A percentile compares a stretch with the other conserved stretches of the same genome.
These are phyloP conservation scores for Aspergillus mulundensis DNA, from an alignment of 495 filamentous ascomycete genomes.

Conservation along the genomic window DNA sequence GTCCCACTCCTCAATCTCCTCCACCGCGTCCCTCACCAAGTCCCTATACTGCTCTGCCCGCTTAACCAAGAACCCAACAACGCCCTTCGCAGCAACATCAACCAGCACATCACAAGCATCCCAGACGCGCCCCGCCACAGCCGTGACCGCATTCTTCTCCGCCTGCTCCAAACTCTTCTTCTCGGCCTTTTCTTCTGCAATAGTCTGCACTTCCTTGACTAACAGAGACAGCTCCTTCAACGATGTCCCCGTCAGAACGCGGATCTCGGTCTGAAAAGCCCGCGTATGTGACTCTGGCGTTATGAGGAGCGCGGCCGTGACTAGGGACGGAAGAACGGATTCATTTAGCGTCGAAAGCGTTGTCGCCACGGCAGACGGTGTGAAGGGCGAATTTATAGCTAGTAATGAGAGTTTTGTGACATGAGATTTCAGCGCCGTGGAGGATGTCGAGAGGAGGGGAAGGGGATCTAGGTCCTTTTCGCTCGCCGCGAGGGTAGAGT, in stretches of 20 bases:
- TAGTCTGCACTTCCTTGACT: conserved; percentile 29
- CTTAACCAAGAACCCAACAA: conserved; percentile 56
- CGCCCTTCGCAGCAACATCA: conserved; percentile 56
- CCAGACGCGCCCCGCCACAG: conserved; percentile 49
- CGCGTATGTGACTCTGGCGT: conserved; percentile 53
- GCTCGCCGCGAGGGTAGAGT: neutral
- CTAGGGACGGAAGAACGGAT: conserved; percentile 64
- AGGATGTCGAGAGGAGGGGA: conserved; percentile 59
- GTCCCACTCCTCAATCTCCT: conserved; percentile 82
- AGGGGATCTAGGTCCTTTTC: conserved; percentile 42
- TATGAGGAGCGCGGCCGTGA: conserved; percentile 64
- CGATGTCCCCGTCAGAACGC: conserved; percentile 26
- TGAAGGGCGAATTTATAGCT: conserved; percentile 79
- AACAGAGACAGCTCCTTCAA: conserved; percentile 39
- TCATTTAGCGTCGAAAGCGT: conserved; percentile 63
- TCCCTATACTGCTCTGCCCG: conserved; percentile 65
- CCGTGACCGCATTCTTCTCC: conserved; percentile 37
- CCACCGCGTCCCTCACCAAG: conserved; percentile 71
- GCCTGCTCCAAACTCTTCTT: conserved; percentile 23
- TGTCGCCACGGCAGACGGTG: conserved; percentile 63
- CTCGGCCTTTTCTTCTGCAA: conserved; percentile 25
- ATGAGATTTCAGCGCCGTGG: conserved; percentile 69
- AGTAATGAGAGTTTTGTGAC: conserved; percentile 83
- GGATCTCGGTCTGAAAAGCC: conserved; percentile 52
- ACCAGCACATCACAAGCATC: conserved; percentile 69